Percentiles rank a stretch among this genome's conserved stretches.
phyloP scores from a whole-genome alignment of 768 basidiomycete species.

The Collybia mongolica region DNA sequence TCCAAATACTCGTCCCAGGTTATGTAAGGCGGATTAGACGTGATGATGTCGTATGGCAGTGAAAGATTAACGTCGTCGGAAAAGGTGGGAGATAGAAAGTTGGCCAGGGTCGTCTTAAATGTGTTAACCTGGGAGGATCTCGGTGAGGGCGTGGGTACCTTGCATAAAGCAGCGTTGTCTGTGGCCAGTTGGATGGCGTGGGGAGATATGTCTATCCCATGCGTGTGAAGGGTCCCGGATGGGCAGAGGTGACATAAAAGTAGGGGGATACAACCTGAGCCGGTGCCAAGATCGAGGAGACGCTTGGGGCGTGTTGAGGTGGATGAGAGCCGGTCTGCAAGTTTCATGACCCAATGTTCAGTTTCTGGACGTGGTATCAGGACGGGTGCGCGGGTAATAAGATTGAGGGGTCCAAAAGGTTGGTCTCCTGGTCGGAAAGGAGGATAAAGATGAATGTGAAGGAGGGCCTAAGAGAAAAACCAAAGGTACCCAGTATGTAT shows the following conservation, averaged over 20 bases:
- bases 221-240: slow-evolving; percentile 48
- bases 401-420: slow-evolving; percentile 82
- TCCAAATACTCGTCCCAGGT: slow-evolving; percentile 58
- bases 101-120: slow-evolving; percentile 36
- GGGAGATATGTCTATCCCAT: slow-evolving; percentile 68
- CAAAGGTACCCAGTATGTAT: slow-evolving; percentile 75
- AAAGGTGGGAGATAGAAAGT: slow-evolving; percentile 48
- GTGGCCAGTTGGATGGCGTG: slow-evolving; percentile 53
- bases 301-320: slow-evolving; percentile 31
- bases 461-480: slow-evolving; percentile 7
- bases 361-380: slow-evolving; percentile 97
- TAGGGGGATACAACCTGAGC: slow-evolving; percentile 89
- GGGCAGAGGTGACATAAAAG: slow-evolving; percentile 72
- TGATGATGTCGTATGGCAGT: slow-evolving; percentile 72
- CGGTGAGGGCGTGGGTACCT: slow-evolving; percentile 28
- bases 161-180: slow-evolving; percentile 46
- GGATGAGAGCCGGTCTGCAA: slow-evolving; percentile 48
- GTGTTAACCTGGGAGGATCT: slow-evolving; percentile 28
- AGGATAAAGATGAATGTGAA: slow-evolving; percentile 12
- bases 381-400: slow-evolving; percentile 72
- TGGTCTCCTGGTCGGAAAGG: slow-evolving; percentile 55
- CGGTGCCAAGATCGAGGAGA: slow-evolving; percentile 90
- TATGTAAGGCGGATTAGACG: slow-evolving; percentile 89
- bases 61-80: slow-evolving; percentile 26
- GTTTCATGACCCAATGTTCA: slow-evolving; percentile 72